phyloP scores from a whole-genome alignment of 108 stramenopile species.

The Nitzschia sp. region DNA sequence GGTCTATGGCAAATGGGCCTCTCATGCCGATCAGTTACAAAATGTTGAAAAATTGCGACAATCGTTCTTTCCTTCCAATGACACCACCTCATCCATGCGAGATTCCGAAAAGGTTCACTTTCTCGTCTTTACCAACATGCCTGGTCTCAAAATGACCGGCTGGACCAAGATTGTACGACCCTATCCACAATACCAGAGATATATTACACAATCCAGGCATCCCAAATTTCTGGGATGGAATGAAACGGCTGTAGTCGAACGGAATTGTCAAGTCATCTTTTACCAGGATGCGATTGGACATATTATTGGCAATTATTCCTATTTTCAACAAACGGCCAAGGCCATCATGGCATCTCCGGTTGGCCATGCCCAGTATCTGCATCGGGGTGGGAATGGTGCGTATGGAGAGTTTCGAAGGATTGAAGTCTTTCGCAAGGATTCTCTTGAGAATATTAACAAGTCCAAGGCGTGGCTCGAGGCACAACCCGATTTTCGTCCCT shows the following conservation, averaged over 20 bases:
- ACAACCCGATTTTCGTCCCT: constrained; percentile 17
- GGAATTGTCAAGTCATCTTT: constrained; percentile 21
- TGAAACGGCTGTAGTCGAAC: not conserved
- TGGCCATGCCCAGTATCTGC: constrained; percentile 22
- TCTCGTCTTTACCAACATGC: constrained; percentile 30
- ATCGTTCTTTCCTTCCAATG: not conserved
- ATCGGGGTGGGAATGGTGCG: constrained; percentile 19
- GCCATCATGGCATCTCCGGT: not conserved
- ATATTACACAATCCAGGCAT: constrained; percentile 27
- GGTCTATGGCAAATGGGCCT: constrained; percentile 10
- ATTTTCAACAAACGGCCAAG: constrained; percentile 14
- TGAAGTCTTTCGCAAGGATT: constrained; percentile 13
- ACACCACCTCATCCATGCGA: too few species aligned
- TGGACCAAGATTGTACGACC: constrained; percentile 17
- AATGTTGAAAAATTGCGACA: constrained; percentile 1
- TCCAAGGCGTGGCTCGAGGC: constrained; percentile 12
- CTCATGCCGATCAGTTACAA: constrained; percentile 9
- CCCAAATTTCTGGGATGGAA: constrained; percentile 29
- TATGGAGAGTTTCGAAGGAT: constrained; percentile 17
- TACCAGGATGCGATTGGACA: constrained; percentile 27
- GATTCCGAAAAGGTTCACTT: constrained; percentile 12
- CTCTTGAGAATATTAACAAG: constrained; percentile 1
- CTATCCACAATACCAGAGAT: constrained; percentile 16
- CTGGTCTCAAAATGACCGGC: not conserved
- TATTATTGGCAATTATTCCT: constrained; percentile 8